Evolutionary conservation across 805 yeast species (phyloP), one percentile per base, ranked within the genome.

Genomic region (Hanseniaspora pseudoguilliermondii): DNA sequence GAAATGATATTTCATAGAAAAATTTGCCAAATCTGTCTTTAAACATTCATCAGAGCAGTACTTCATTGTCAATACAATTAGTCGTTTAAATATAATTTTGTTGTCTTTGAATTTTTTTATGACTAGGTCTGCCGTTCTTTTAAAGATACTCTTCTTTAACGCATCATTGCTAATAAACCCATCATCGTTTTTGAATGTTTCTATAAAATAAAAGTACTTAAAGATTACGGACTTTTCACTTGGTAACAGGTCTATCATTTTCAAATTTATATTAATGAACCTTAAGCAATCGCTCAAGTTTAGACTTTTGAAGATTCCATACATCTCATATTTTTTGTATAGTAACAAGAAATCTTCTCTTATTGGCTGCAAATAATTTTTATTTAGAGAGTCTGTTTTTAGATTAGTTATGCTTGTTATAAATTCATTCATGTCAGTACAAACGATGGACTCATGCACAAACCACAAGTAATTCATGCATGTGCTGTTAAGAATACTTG

Each of bases 401-500:
- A 29, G n/a, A n/a, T 9, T 29, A 21, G 46, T 38, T 1, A 44
- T 2, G 25, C 15, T 39, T 2, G 16, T 10, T 6, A 52, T 15
- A 47, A 47, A 52, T 5, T 18, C 20, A 40, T 52, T 52, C 39
- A 52, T 35, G 32, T 52, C 44, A 20, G 16, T 15, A 15, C 9
- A 6, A 4, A 13, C 29, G 20, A 52, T 43, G 2, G 54, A 48
- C 9, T 25, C n/a, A 11, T 55, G 34, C 75, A 84, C 76, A 53
- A 86, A 75, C 55, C 80, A 80, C 23, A 82, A 69, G 52, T 75
- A 77, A 58, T 96, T 74, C 35, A 89, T 60, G 2, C 85, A 71
- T 1, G 83, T 74, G 60, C 88, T 96, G 44, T 84, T 80, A 60
- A 81, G 85, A 0, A 89, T 89, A 1, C 84, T 68, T 58, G 83